phyloP scores from a whole-genome alignment of 768 basidiomycete genomes.

The Kwoniella shandongensis region DNA sequence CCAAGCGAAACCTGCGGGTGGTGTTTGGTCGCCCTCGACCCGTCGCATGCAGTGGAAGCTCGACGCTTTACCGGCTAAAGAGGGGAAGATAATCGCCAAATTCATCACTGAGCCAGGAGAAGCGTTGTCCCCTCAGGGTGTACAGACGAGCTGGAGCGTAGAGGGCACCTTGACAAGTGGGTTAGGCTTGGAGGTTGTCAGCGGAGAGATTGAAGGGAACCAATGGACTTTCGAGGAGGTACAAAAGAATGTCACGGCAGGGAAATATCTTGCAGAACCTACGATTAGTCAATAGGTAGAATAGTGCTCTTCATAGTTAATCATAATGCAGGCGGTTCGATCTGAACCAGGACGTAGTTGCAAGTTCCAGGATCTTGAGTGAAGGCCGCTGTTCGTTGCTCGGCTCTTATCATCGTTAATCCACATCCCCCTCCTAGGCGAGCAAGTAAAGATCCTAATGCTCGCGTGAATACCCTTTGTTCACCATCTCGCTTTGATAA shows the following conservation, averaged over 20 bases:
- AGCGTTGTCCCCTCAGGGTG: slow-evolving; percentile 37
- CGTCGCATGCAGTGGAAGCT: slow-evolving; percentile 50
- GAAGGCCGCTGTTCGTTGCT: too few species aligned
- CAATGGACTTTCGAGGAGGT: slow-evolving; percentile 44
- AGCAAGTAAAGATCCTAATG: too few species aligned
- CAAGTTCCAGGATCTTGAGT: too few species aligned
- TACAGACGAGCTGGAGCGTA: slow-evolving; percentile 49
- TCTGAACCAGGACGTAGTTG: too few species aligned
- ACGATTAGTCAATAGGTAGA: neutral
- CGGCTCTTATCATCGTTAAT: too few species aligned
- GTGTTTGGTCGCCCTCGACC: slow-evolving; percentile 47
- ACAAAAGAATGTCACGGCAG: slow-evolving; percentile 44
- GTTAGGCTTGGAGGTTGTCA: slow-evolving; percentile 52
- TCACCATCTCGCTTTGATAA: too few species aligned
- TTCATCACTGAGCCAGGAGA: slow-evolving; percentile 41
- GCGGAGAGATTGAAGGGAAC: slow-evolving; percentile 9
- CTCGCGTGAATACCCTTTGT: too few species aligned
- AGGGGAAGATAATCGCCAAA: slow-evolving; percentile 54
- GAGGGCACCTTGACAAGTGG: slow-evolving; percentile 49
- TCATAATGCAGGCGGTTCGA: too few species aligned
- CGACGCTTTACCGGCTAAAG: slow-evolving; percentile 15
- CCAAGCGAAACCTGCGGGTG: slow-evolving; percentile 55
- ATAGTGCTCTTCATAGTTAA: too few species aligned
- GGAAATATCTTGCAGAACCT: slow-evolving; percentile 50
- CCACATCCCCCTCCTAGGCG: too few species aligned